phyloP scores from a whole-genome alignment of 2,329 filamentous ascomycete genomes.

The Colletotrichum incanum region DNA sequence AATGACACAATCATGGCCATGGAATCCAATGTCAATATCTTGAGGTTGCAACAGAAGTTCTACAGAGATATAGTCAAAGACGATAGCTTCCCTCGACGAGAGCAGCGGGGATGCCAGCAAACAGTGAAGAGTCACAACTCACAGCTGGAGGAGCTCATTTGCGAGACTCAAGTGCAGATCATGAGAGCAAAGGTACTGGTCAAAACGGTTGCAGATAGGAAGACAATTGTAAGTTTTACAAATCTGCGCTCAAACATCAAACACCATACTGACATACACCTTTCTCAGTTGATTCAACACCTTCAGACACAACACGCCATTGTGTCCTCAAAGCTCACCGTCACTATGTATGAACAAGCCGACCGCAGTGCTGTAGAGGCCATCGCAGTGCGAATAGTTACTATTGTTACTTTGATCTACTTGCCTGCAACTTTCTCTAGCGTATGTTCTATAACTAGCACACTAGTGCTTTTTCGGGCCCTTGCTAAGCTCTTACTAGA shows the following conservation, averaged over 20 bases:
- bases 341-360: conserved; percentile 49
- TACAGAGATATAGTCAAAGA: conserved; percentile 55
- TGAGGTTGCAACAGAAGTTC: conserved; percentile 50
- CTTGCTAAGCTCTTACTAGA: neutral
- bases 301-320: conserved; percentile 51
- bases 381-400: conserved; percentile 49
- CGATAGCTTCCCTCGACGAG: conserved; percentile 16
- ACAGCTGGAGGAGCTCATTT: conserved; percentile 23
- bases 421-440: conserved; percentile 45
- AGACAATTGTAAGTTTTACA: conserved; percentile 17
- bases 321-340: conserved; percentile 15
- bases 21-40: conserved; percentile 56
- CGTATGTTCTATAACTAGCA: neutral
- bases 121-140: neutral
- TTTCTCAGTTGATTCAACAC: conserved; percentile 51
- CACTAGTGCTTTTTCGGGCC: neutral
- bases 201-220: conserved; percentile 14
- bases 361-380: conserved; percentile 48
- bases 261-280: neutral
- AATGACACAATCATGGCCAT: conserved; percentile 55
- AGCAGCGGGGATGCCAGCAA: neutral
- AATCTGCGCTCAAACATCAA: neutral
- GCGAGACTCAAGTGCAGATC: conserved; percentile 26
- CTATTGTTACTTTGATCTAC: conserved; percentile 48
- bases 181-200: neutral